phyloP scores from a whole-genome alignment of 441 rosid genomes.

The Gossypium gossypioides region DNA sequence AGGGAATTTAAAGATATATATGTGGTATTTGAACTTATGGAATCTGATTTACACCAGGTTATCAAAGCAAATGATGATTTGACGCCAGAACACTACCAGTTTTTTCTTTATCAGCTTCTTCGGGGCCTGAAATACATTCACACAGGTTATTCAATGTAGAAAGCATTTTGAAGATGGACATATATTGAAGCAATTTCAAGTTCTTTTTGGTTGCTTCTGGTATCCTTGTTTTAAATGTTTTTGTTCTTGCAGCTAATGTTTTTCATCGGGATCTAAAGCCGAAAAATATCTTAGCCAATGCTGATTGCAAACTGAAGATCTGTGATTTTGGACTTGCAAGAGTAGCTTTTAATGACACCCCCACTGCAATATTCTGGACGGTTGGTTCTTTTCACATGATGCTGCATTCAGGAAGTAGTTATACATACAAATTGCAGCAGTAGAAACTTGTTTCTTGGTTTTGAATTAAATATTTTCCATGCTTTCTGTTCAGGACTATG shows the following conservation, averaged over 20 bases:
- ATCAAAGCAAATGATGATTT: constrained; percentile 95
- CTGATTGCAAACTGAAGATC: constrained; percentile 89
- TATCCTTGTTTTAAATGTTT: background rate
- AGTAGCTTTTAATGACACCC: constrained; percentile 91
- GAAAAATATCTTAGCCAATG: constrained; percentile 85
- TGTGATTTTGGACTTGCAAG: constrained; percentile 96
- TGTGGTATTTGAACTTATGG: constrained; percentile 93
- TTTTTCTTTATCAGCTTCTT: constrained; percentile 92
- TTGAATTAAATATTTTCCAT: background rate
- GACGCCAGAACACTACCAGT: constrained; percentile 89
- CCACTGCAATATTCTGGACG: constrained; percentile 93
- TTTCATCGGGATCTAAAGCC: constrained; percentile 91
- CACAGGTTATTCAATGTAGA: constrained; percentile 46
- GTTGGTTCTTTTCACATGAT: constrained; percentile 29
- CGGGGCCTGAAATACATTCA: constrained; percentile 91
- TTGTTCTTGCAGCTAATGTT: constrained; percentile 56
- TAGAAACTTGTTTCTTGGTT: background rate
- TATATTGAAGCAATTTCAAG: background rate
- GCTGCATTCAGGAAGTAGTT: background rate
- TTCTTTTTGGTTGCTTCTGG: constrained; percentile 12
- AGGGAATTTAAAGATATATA: constrained; percentile 90
- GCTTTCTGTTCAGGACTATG: constrained; percentile 56
- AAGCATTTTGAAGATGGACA: background rate
- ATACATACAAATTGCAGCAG: background rate
- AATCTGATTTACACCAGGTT: constrained; percentile 93